These are phyloP conservation scores for Corylus heterophylla DNA, from an alignment of 306 rosid species.

Conservation along the genomic window DNA sequence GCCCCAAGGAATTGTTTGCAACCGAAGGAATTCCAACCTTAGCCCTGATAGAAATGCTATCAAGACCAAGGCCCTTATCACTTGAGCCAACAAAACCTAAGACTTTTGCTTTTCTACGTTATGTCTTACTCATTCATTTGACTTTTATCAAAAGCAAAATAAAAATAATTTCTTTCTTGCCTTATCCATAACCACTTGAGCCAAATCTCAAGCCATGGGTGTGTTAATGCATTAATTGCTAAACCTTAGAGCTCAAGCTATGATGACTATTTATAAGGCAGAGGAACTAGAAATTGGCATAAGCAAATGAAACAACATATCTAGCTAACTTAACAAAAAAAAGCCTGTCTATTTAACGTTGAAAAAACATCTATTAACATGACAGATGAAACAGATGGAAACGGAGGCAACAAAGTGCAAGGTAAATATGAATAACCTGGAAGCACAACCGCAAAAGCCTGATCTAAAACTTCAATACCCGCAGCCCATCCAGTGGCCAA, in stretches of 20 bases:
- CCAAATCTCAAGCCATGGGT: background rate
- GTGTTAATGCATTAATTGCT: background rate
- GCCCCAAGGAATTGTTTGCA: too few relatives aligned
- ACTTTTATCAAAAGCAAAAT: background rate
- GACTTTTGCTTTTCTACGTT: background rate
- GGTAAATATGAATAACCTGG: conserved; percentile 60
- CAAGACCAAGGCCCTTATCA: too few relatives aligned
- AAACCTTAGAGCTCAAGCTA: background rate
- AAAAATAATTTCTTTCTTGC: background rate
- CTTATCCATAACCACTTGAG: background rate
- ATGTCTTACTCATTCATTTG: background rate
- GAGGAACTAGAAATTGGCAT: conserved; percentile 1
- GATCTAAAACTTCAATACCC: conserved; percentile 72
- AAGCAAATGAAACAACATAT: background rate
- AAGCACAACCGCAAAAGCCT: conserved; percentile 88
- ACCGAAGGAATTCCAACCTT: too few relatives aligned
- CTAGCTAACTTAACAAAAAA: background rate
- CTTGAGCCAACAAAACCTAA: background rate
- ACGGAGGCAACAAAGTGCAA: conserved; percentile 9
- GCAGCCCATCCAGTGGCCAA: conserved; percentile 72
- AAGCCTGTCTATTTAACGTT: conserved; percentile 12
- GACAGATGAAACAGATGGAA: conserved; percentile 9
- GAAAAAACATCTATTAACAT: conserved; percentile 1
- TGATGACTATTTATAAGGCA: conserved; percentile 9
- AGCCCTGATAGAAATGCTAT: too few relatives aligned